Conservation (phyloP, 148 eudicot species). For the Fagopyrum esculentum region DNA sequence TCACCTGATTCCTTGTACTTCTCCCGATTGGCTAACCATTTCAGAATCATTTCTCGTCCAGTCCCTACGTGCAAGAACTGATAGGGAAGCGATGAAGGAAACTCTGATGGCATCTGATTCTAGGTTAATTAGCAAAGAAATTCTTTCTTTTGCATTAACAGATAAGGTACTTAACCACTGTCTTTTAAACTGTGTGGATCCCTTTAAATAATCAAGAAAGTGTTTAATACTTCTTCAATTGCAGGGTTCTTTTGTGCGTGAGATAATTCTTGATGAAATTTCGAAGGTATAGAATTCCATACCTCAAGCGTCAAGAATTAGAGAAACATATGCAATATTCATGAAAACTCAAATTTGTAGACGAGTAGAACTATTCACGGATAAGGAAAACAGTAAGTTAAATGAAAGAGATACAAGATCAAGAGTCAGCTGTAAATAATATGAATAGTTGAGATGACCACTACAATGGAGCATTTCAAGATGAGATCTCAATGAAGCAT, state of each 20-base stretch:
- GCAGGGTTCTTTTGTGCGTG: constrained; percentile 82
- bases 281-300: constrained; percentile 50
- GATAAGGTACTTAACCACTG: constrained; percentile 49
- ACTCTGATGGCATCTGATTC: constrained; percentile 36
- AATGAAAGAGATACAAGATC: not conserved
- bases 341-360: not conserved
- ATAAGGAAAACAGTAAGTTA: not conserved
- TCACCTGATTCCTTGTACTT: not conserved
- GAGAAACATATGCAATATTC: not conserved
- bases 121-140: constrained; percentile 43
- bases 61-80: constrained; percentile 86
- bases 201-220: not conserved
- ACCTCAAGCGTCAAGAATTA: not conserved
- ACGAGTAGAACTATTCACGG: not conserved
- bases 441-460: not conserved
- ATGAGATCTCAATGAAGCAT: not conserved
- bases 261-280: constrained; percentile 77
- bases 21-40: not conserved
- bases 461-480: not conserved
- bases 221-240: constrained; percentile 3
- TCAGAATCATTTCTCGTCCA: constrained; percentile 23
- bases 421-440: not conserved
- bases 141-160: constrained; percentile 62
- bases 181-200: not conserved
- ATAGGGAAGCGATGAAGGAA: constrained; percentile 35